phyloP scores from a whole-genome alignment of 768 basidiomycete species.

The Rhizopogon vinicolor region DNA sequence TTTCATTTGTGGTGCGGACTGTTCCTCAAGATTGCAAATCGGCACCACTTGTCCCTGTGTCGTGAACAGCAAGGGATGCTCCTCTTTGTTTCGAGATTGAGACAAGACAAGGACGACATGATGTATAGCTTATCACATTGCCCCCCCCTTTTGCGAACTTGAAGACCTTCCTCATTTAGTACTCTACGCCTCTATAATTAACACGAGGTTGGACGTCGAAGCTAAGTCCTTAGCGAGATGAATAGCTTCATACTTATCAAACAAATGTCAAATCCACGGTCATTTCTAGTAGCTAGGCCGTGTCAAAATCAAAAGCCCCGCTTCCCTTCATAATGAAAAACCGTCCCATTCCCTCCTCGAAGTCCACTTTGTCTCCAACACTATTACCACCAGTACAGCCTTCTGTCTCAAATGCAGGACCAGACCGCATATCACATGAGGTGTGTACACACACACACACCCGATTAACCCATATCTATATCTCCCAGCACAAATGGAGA shows the following conservation, averaged over 20 bases:
- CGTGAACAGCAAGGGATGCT: neutral
- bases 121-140: neutral
- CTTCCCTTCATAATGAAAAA: slow-evolving; percentile 20
- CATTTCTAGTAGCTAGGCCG: slow-evolving; percentile 13
- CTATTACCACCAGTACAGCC: slow-evolving; percentile 7
- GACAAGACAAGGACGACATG: neutral
- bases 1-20: too few relatives aligned
- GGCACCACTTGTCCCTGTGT: neutral
- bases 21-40: neutral
- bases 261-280: neutral
- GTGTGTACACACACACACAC: slow-evolving; percentile 12
- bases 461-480: neutral
- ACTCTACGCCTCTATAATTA: neutral
- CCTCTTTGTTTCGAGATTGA: neutral
- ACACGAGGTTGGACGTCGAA: neutral
- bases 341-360: slow-evolving; percentile 27
- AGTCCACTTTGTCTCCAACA: slow-evolving; percentile 19
- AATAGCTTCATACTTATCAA: neutral
- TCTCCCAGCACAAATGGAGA: slow-evolving; percentile 7
- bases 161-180: neutral
- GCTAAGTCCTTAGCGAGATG: neutral
- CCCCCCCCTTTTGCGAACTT: neutral
- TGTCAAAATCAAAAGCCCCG: slow-evolving; percentile 19
- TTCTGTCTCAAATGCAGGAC: slow-evolving; percentile 22
- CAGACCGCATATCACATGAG: slow-evolving; percentile 25